Percentiles rank a stretch among this genome's conserved stretches.
Evolutionary conservation across 1,284 basidiomycete species (phyloP).

Genomic region (Lentinula novae-zelandiae): DNA sequence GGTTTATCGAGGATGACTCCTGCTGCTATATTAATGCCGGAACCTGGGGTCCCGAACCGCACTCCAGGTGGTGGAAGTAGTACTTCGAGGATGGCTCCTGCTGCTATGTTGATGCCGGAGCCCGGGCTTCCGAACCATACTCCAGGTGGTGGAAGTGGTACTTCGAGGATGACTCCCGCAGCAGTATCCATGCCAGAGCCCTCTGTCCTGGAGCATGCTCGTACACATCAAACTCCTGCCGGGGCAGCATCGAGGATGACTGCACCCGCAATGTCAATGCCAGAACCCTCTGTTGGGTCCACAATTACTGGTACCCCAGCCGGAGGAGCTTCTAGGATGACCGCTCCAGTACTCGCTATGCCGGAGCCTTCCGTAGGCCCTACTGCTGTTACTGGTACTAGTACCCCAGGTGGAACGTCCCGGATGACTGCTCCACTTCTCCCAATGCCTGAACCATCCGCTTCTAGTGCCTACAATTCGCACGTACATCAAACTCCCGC

Average conservation of each 20-base stretch:
- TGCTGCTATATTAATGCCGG: neutral
- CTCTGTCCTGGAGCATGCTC: neutral
- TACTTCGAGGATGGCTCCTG: neutral
- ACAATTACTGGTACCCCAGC: neutral
- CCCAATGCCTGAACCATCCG: neutral
- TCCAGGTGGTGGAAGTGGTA: neutral
- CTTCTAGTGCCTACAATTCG: neutral
- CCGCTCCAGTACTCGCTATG: neutral
- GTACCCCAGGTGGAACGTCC: neutral
- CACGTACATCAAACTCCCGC: neutral
- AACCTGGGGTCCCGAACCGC: neutral
- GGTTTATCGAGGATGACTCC: constrained; percentile 1
- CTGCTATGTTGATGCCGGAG: neutral
- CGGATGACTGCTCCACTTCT: neutral
- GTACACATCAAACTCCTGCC: neutral
- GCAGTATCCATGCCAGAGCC: constrained; percentile 3
- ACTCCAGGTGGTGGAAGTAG: neutral
- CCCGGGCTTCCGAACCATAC: neutral
- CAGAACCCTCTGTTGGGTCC: neutral
- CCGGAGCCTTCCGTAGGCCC: neutral
- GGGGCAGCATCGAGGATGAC: neutral
- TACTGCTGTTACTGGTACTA: neutral
- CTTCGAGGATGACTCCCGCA: neutral
- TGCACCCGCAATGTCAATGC: constrained; percentile 1
- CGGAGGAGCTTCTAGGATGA: neutral